These are phyloP conservation scores for Paracoccidioides lutzii DNA, from an alignment of 2,329 filamentous ascomycete species.

Conservation along the genomic window DNA sequence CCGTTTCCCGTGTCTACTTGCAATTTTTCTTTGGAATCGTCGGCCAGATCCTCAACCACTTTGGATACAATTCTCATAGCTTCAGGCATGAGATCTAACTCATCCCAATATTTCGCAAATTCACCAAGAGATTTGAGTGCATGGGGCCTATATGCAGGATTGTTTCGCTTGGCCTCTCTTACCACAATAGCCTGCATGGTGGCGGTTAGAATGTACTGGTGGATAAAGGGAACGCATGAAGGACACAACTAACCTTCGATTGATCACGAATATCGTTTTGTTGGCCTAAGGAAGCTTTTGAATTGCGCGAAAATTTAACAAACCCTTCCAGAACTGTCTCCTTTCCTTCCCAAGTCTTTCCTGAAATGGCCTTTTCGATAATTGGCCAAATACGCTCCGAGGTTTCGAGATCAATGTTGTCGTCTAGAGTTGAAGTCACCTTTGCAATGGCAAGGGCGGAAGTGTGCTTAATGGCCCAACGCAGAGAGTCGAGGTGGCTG, in stretches of 20 bases:
- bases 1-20: slow-evolving; percentile 46
- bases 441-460: slow-evolving; percentile 70
- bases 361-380: slow-evolving; percentile 64
- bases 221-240: slow-evolving; percentile 2
- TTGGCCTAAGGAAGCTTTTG: slow-evolving; percentile 46
- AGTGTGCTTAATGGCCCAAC: slow-evolving; percentile 85
- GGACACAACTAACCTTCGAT: slow-evolving; percentile 47
- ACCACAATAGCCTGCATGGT: slow-evolving; percentile 48
- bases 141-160: slow-evolving; percentile 66
- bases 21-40: slow-evolving; percentile 49
- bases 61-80: slow-evolving; percentile 52
- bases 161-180: slow-evolving; percentile 84
- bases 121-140: slow-evolving; percentile 60
- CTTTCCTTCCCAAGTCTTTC: slow-evolving; percentile 91
- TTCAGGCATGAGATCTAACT: slow-evolving; percentile 57
- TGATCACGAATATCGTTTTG: slow-evolving; percentile 46
- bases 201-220: slow-evolving; percentile 11
- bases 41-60: slow-evolving; percentile 46
- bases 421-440: slow-evolving; percentile 50
- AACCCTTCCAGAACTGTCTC: slow-evolving; percentile 71
- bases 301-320: slow-evolving; percentile 60
- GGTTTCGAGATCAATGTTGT: slow-evolving; percentile 44
- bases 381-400: slow-evolving; percentile 64
- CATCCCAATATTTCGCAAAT: slow-evolving; percentile 54
- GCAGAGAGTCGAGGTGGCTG: slow-evolving; percentile 59